Evolutionary conservation across 805 yeast species (phyloP), one percentile per base, ranked within the genome.

Genomic region (Diddensiella caesifluorescens): DNA sequence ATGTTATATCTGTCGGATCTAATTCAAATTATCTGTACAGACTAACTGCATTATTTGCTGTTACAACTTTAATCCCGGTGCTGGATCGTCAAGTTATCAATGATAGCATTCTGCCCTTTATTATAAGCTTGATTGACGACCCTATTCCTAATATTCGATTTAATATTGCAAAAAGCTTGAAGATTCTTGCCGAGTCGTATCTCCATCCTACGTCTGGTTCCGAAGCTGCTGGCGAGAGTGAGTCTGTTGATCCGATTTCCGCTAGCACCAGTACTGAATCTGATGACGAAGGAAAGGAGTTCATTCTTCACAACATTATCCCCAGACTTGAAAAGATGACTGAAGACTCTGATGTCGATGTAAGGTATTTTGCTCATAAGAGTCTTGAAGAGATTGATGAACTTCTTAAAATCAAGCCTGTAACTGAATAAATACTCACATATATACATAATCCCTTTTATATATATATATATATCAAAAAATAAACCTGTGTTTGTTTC

Each of bases 71-170:
- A 51, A 75, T 83, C 27, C 82, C 88, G 4, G 95, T 80, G 26
- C 74, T 90, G 65, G 67, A 75, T 23, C 64, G 70, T 28, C 65
- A 64, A 13, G 74, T 80, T 33, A 74, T 84, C 18, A 69, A 75
- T 30, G 70, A 71, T 30, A 80, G 80, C 51, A 75, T 89, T 34
- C 68, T 88, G 54, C 96, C 97, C 19, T 89, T 86, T 56, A 70
- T 92, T 47, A 73, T 78, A 51, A 78, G 75, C 37, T 70, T 90
- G 54, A 71, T 79, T 29, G 70, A 69, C 28, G 98, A 92, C 65
- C 74, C 79, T 5, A 97, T 92, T 43, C 96, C 99, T 54, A 92
- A 92, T 63, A 89, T 92, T 49, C 76, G 97, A 59, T 92, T 92
- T 69, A 92, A 89, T 65, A 88, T 84, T 48, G 97, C 99, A 21